Conservation (phyloP, 495 filamentous ascomycete genomes). For the Staphylotrichum tortipilum region DNA sequence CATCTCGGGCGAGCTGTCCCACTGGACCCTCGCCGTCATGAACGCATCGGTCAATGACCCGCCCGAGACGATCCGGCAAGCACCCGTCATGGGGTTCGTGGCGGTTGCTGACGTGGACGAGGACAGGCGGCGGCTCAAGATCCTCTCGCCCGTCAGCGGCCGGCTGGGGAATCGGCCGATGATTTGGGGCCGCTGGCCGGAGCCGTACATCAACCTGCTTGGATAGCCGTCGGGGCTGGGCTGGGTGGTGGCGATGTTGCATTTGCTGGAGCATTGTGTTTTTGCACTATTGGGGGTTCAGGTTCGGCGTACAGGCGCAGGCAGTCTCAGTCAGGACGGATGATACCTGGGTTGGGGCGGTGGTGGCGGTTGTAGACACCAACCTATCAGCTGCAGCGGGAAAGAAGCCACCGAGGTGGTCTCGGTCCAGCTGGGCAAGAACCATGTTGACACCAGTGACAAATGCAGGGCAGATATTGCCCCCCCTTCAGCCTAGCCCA, state of each 20-base stretch:
- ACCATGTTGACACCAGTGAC: too few species aligned
- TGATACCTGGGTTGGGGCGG: not conserved
- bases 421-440: too few species aligned
- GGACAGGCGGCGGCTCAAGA: constrained; percentile 67
- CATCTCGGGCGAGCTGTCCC: constrained; percentile 51
- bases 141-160: constrained; percentile 74
- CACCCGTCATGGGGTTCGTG: constrained; percentile 84
- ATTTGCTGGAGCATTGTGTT: not conserved
- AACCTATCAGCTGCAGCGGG: too few species aligned
- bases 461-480: too few species aligned
- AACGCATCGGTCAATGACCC: constrained; percentile 57
- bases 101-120: constrained; percentile 87
- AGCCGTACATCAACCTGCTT: constrained; percentile 43
- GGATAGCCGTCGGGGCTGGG: constrained; percentile 27
- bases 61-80: constrained; percentile 65
- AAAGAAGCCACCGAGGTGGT: too few species aligned
- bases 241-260: not conserved
- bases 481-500: too few species aligned
- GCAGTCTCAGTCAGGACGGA: not conserved
- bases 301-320: not conserved
- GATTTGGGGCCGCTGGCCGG: constrained; percentile 52
- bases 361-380: too few species aligned
- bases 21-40: constrained; percentile 72
- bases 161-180: constrained; percentile 69
- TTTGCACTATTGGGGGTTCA: not conserved